Evolutionary conservation across 192 early-diverging fungal species (phyloP).

Genomic region (Cladochytrium replicatum): DNA sequence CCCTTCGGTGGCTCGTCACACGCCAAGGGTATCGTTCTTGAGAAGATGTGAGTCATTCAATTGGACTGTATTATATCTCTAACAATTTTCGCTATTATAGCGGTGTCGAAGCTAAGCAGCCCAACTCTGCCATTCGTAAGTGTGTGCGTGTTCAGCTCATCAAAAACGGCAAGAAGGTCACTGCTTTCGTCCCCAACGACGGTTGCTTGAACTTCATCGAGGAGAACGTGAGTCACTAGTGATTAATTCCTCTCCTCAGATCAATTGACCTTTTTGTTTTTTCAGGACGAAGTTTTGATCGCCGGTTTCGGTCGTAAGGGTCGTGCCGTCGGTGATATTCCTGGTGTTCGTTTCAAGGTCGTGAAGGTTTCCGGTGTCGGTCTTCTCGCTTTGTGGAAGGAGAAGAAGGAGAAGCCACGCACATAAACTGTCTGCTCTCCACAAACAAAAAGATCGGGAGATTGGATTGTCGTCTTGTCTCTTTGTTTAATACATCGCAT

Average conservation of each 20-base stretch:
- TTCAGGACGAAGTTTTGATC: conserved; percentile 92
- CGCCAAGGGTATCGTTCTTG: conserved; percentile 99
- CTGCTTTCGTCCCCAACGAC: conserved; percentile 99
- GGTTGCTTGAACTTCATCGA: conserved; percentile 99
- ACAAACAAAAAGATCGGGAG: too few relatives aligned
- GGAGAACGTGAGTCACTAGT: conserved; percentile 64
- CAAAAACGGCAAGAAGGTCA: conserved; percentile 99
- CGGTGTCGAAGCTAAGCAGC: conserved; percentile 99
- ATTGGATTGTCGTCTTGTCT: too few relatives aligned
- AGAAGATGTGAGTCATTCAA: conserved; percentile 87
- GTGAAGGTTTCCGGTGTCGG: conserved; percentile 99
- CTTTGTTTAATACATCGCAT: too few relatives aligned
- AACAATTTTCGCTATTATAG: conserved; percentile 29
- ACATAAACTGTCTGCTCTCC: too few relatives aligned
- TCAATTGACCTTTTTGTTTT: background rate
- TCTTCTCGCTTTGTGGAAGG: conserved; percentile 98
- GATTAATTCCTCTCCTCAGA: background rate
- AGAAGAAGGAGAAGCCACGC: conserved; percentile 99
- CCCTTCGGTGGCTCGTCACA: conserved; percentile 99
- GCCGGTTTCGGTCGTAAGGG: conserved; percentile 99
- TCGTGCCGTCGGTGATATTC: conserved; percentile 99
- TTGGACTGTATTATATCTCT: conserved; percentile 8
- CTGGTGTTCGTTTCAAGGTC: conserved; percentile 99
- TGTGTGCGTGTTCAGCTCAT: conserved; percentile 99
- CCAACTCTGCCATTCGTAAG: conserved; percentile 99